Evolutionary conservation across 169 alveolate genomes (phyloP), one percentile per base, ranked within the genome.

Genomic region (Plasmodium malariae): DNA sequence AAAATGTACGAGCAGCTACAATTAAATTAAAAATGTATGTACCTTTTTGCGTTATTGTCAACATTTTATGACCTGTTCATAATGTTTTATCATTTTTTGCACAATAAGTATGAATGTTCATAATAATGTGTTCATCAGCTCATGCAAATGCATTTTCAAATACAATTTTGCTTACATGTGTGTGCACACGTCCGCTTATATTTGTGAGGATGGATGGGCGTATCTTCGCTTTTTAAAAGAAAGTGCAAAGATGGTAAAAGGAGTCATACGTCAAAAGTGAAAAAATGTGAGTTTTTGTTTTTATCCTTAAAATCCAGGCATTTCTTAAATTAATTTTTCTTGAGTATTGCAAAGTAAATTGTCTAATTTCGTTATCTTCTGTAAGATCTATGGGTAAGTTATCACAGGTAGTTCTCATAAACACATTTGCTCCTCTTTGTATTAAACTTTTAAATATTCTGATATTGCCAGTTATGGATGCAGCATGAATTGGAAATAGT

Each of bases 401-500:
- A 17, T 63, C 48, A 36, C 90, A 59, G 0, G 48, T 57, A 1
- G 90, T 80, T 80, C 17, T 80, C 63, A 43, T 43, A 21, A 48
- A 80, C 21, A 80, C 17, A 19, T 80, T 80, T 65, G 90, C 90
- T 63, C 90, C 90, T 34, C 45, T 80, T 0, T 55, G 26, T 14
- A 80, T 43, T 36, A 80, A 26, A 28, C 49, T 19, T 28, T 80
- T 54, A 65, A 80, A 80, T 30, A 80, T 80, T 63, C 30, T 80
- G 6, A 80, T 34, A 65, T 80, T 80, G 1, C 90, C 90, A 4
- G 83, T 43, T 37, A 80, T 51, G 36, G 90, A 32, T n/a, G 90
- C 90, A 36, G 90, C 90, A 43, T 80, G 90, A 17, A 80, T 80
- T n/a, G 90, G 90, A 40, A 62, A 80, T 26, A 80, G 43, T 65